Evolutionary conservation across 768 basidiomycete genomes (phyloP).

Genomic region (Suillus variegatus): DNA sequence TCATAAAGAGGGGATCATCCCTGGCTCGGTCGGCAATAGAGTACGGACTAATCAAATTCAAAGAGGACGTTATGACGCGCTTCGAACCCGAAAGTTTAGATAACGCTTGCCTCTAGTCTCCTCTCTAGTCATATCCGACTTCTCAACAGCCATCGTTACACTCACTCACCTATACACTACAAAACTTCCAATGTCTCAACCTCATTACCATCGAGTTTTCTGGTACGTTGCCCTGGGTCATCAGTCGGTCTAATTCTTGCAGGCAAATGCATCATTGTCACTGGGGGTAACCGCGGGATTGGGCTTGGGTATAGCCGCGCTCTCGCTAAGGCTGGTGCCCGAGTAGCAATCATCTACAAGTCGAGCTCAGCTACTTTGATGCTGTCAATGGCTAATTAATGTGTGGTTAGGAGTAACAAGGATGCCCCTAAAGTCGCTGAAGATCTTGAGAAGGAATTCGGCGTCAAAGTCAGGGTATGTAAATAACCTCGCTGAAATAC

Average conservation of each 20-base stretch:
- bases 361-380: constrained; percentile 10
- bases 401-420: constrained; percentile 40
- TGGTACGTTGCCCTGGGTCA: neutral
- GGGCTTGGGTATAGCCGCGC: constrained; percentile 56
- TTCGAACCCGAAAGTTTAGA: neutral
- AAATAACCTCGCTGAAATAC: neutral
- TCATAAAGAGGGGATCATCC: neutral
- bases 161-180: neutral
- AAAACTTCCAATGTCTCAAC: neutral
- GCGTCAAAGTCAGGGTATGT: constrained; percentile 41
- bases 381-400: neutral
- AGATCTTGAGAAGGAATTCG: constrained; percentile 48
- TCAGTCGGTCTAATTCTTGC: neutral
- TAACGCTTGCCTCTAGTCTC: neutral
- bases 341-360: constrained; percentile 67
- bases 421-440: constrained; percentile 50
- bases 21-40: neutral
- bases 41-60: neutral
- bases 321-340: constrained; percentile 53
- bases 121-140: neutral
- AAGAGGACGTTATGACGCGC: constrained; percentile 2
- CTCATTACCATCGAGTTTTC: neutral
- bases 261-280: constrained; percentile 56
- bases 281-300: constrained; percentile 65
- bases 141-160: neutral